These are phyloP conservation scores for Fusarium pseudograminearum DNA, from an alignment of 2,329 filamentous ascomycete species.

Conservation along the genomic window DNA sequence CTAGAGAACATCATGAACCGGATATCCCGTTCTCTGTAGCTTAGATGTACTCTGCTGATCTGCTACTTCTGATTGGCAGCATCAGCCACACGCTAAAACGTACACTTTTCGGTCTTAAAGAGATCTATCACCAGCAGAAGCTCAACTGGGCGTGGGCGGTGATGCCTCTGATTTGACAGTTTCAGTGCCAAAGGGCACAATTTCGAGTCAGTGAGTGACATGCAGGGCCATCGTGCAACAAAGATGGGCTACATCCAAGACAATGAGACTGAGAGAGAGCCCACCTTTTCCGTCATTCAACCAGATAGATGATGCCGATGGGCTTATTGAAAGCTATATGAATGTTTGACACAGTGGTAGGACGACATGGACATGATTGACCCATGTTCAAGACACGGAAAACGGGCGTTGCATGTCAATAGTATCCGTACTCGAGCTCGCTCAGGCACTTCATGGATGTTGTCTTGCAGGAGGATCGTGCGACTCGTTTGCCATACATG, in stretches of 20 bases:
- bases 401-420: background rate
- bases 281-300: conserved; percentile 5
- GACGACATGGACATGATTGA: conserved; percentile 2
- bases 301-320: conserved; percentile 4
- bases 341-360: conserved; percentile 20
- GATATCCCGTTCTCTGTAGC: too few species aligned
- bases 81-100: too few species aligned
- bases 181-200: background rate
- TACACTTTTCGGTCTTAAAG: too few species aligned
- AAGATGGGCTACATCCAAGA: conserved; percentile 37
- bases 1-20: too few species aligned
- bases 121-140: background rate
- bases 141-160: background rate
- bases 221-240: conserved; percentile 37
- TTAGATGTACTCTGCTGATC: too few species aligned
- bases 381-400: background rate
- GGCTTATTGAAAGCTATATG: background rate
- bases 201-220: conserved; percentile 26
- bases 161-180: background rate
- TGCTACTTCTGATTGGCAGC: too few species aligned
- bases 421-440: conserved; percentile 37
- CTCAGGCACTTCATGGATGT: conserved; percentile 18
- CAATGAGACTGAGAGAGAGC: conserved; percentile 9
- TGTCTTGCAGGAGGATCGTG: conserved; percentile 34
- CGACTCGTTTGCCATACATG: conserved; percentile 20